Evolutionary conservation across 345 rosid genomes (phyloP), one percentile per base, ranked within the genome.

Genomic region (Eucalyptus tenuipes): DNA sequence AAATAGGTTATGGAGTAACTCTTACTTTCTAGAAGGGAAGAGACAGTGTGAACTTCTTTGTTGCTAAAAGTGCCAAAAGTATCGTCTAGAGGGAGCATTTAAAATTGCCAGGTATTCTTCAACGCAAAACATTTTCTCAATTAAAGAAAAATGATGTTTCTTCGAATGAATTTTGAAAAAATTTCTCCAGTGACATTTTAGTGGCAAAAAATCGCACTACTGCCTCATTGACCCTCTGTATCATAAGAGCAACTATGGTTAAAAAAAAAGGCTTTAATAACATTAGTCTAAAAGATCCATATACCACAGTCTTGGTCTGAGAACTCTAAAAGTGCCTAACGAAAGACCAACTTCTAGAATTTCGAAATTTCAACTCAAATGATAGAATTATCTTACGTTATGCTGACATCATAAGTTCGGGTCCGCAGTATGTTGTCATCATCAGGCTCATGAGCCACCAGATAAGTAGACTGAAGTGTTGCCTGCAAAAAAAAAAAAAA

Each of bases 351-450:
- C 44, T 40, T 75, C 82, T 40, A 75, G 47, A 75, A 75, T 75
- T 20, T 10, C 16, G 50, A 42, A 48, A 45, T 50, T 71, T 31
- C 40, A 71, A 42, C 49, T 79, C 10, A 48, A 48, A 57, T n/a
- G 27, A 89, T 44, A 85, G 40, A 37, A 87, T 45, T 86, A 40
- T 87, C 96, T 93, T 95, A 98, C 99, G 99, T 96, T 91, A 98
- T 98, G 96, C 97, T 98, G 91, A 98, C 93, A 94, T 97, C 99
- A 90, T 98, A 98, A 61, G 99, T 97, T 88, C 99, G 96, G 44
- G 99, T 98, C 66, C 97, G 93, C 81, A 98, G 94, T 82, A 98
- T 97, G 89, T 96, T 96, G 92, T 97, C 97, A 55, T 97, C 99
- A 88, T 94, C 98, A 88, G 99, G 98, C 89, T 98, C 97, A 33